Evolutionary conservation across 306 rosid species (phyloP), one percentile per base, ranked within the genome.

Genomic region (Vicia sativa): DNA sequence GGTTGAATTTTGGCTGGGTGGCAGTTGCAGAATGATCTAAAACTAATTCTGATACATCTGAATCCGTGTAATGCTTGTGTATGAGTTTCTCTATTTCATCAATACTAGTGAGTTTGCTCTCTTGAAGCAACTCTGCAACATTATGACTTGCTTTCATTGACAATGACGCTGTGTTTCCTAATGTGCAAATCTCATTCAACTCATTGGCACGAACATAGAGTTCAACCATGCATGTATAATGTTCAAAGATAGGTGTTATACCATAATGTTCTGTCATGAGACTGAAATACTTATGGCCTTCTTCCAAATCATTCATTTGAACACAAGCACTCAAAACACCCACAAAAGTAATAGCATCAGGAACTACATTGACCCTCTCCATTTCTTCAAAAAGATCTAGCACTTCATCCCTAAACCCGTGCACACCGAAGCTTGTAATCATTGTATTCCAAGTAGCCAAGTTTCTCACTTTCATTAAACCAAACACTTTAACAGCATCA

Each of bases 341-440:
- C 0, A 81, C 81, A 63, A 80, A 80, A 67, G 85, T 81, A 43
- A 81, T 65, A 34, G 77, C 85, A 56, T 81, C 82, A 0, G 85
- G 79, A 68, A 48, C 38, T 12, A 38, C 74, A 11, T 81, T 64
- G 34, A 39, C 61, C 69, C 58, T 71, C 72, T 75, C 79, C 89
- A 84, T 87, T 58, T 77, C 85, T 62, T 52, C 57, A 57, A 81
- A 88, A 57, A 83, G 42, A 9, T 54, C 62, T 0, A 83, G 62
- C 23, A 88, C 91, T 73, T 83, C 87, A 52, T 75, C 41, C 18
- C 87, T 84, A 52, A 65, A 70, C n/a, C 95, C 91, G 29, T 85
- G 88, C 55, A 88, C 95, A 8, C 95, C 95, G 67, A 85, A 73
- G 86, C 89, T 79, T 61, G 91, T 83, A 74, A 88, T 83, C 89